A percentile compares a stretch with the other conserved stretches of the same genome.
Conservation (phyloP, 2,329 filamentous ascomycete species). For the Ceratocystiopsis minuta region DNA sequence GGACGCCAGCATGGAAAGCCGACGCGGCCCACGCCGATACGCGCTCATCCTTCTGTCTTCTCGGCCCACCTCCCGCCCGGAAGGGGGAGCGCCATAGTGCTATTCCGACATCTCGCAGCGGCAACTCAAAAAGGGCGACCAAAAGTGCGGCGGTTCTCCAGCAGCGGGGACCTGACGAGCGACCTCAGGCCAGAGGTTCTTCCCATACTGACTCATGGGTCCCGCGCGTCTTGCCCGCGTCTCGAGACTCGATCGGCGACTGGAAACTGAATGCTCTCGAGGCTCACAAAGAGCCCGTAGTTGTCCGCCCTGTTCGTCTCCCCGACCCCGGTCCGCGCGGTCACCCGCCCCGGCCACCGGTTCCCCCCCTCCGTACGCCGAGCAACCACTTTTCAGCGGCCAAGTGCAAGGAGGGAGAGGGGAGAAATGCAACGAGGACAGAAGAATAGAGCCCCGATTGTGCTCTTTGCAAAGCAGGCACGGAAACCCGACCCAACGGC, state of each 20-base stretch:
- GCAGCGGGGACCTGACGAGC: slow-evolving; percentile 54
- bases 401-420: background rate
- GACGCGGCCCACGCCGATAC: background rate
- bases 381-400: slow-evolving; percentile 33
- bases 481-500: too few species aligned
- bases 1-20: background rate
- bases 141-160: slow-evolving; percentile 25
- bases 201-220: slow-evolving; percentile 61
- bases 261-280: too few species aligned
- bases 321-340: slow-evolving; percentile 27
- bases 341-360: slow-evolving; percentile 12
- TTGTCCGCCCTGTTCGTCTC: slow-evolving; percentile 8
- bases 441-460: background rate
- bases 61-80: background rate
- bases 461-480: background rate
- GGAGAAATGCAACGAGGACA: too few species aligned
- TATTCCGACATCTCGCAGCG: background rate
- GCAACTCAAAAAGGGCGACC: background rate
- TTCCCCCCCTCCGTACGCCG: slow-evolving; percentile 9
- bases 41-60: background rate
- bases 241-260: too few species aligned
- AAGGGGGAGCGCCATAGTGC: too few species aligned
- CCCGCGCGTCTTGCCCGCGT: slow-evolving; percentile 31
- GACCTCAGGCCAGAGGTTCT: slow-evolving; percentile 54
- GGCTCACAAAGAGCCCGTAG: slow-evolving; percentile 6